A percentile compares a stretch with the other conserved stretches of the same genome.
These are phyloP conservation scores for Niebla homalea DNA, from an alignment of 495 filamentous ascomycete species.

Conservation along the genomic window DNA sequence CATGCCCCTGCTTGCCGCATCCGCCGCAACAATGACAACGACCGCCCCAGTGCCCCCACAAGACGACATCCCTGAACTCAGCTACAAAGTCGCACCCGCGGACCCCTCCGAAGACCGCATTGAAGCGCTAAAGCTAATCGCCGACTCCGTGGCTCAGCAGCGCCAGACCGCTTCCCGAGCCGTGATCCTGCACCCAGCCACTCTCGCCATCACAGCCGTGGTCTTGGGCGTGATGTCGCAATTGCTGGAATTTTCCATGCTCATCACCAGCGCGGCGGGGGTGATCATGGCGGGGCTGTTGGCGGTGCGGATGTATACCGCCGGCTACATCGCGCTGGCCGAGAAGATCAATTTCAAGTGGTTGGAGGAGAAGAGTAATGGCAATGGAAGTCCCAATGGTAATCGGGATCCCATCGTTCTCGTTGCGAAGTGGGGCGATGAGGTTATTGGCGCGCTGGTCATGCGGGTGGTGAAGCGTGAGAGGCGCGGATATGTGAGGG, in stretches of 20 bases:
- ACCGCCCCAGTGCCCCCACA: constrained; percentile 12
- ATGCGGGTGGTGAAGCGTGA: constrained; percentile 29
- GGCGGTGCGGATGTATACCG: constrained; percentile 24
- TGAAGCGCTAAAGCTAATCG: constrained; percentile 36
- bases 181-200: constrained; percentile 39
- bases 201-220: constrained; percentile 24
- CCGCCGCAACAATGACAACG: constrained; percentile 6
- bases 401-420: constrained; percentile 31
- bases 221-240: constrained; percentile 26
- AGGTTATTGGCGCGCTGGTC: constrained; percentile 43
- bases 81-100: constrained; percentile 9
- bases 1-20: constrained; percentile 13
- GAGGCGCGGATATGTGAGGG: constrained; percentile 43
- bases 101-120: constrained; percentile 15
- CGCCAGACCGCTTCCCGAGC: constrained; percentile 38
- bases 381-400: not conserved
- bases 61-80: constrained; percentile 15
- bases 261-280: constrained; percentile 31
- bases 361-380: not conserved
- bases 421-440: constrained; percentile 40
- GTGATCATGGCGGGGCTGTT: constrained; percentile 33
- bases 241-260: constrained; percentile 22
- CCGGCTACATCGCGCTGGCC: constrained; percentile 20
- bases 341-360: constrained; percentile 31
- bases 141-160: constrained; percentile 51